These are phyloP conservation scores for Vitis cinerea DNA, from an alignment of 164 flowering plant species.

Conservation along the genomic window DNA sequence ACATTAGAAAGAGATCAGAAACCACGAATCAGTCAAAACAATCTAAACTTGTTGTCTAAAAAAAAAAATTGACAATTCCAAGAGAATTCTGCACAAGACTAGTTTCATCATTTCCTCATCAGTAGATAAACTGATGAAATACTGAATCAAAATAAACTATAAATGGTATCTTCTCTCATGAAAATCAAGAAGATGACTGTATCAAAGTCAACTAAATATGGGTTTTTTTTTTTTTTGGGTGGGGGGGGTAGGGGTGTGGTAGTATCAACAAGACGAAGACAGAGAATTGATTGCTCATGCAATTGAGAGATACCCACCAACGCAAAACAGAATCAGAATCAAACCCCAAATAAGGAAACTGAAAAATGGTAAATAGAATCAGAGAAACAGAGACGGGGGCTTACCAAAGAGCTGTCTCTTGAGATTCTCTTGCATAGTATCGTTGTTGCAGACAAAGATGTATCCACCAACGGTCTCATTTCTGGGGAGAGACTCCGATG, in stretches of 20 bases:
- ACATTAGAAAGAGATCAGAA: neutral
- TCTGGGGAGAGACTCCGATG: slow-evolving; percentile 82
- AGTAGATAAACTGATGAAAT: too few species aligned
- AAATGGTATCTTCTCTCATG: too few species aligned
- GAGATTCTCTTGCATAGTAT: slow-evolving; percentile 94
- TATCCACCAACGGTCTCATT: slow-evolving; percentile 87
- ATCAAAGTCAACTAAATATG: too few species aligned
- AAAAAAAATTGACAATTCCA: neutral
- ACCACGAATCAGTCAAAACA: neutral
- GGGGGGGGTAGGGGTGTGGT: too few species aligned
- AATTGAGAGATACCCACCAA: too few species aligned
- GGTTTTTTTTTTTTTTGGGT: too few species aligned
- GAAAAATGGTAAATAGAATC: neutral
- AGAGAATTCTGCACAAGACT: too few species aligned
- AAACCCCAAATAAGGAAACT: neutral
- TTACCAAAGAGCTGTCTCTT: slow-evolving; percentile 89
- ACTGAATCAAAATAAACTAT: too few species aligned
- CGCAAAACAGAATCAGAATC: neutral
- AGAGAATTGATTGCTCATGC: too few species aligned
- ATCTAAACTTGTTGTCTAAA: neutral
- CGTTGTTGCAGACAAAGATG: slow-evolving; percentile 96
- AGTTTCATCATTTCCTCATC: too few species aligned
- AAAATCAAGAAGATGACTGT: too few species aligned
- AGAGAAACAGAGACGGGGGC: slow-evolving; percentile 3
- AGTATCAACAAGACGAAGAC: too few species aligned